Conservation (phyloP, 2,329 filamentous ascomycete genomes). For the Apiospora hydei region DNA sequence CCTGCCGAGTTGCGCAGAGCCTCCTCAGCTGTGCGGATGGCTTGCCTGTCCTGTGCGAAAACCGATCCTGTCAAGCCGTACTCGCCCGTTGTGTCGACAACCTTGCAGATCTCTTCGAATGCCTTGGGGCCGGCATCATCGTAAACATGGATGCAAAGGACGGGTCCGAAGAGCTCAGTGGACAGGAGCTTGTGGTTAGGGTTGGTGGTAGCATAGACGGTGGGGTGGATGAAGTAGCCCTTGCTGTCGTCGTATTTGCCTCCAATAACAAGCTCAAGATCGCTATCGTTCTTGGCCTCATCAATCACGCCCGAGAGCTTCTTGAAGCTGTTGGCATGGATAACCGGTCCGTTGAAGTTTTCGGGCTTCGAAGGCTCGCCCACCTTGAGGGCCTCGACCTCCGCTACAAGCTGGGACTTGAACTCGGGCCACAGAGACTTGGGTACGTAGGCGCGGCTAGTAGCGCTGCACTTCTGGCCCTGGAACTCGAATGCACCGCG, state of each 20-base stretch:
- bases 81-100: conserved; percentile 75
- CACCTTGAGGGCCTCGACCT: conserved; percentile 74
- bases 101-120: conserved; percentile 65
- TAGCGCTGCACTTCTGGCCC: conserved; percentile 90
- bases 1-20: conserved; percentile 75
- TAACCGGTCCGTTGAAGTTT: conserved; percentile 89
- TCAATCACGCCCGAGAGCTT: conserved; percentile 82
- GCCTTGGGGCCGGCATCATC: conserved; percentile 67
- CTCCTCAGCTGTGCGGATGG: conserved; percentile 73
- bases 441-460: conserved; percentile 80
- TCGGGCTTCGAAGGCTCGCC: conserved; percentile 72
- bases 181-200: conserved; percentile 77
- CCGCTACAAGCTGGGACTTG: conserved; percentile 69
- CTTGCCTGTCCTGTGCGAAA: conserved; percentile 74
- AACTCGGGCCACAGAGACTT: conserved; percentile 78
- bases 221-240: conserved; percentile 86
- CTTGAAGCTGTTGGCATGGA: conserved; percentile 82
- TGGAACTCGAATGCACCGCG: conserved; percentile 91
- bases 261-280: conserved; percentile 76
- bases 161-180: conserved; percentile 83
- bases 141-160: conserved; percentile 79
- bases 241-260: conserved; percentile 79
- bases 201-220: conserved; percentile 78
- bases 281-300: conserved; percentile 75
- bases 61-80: conserved; percentile 82